Evolutionary conservation across 371 early-diverging fungal species (phyloP).

Genomic region (Apophysomyces trapeziformis): DNA sequence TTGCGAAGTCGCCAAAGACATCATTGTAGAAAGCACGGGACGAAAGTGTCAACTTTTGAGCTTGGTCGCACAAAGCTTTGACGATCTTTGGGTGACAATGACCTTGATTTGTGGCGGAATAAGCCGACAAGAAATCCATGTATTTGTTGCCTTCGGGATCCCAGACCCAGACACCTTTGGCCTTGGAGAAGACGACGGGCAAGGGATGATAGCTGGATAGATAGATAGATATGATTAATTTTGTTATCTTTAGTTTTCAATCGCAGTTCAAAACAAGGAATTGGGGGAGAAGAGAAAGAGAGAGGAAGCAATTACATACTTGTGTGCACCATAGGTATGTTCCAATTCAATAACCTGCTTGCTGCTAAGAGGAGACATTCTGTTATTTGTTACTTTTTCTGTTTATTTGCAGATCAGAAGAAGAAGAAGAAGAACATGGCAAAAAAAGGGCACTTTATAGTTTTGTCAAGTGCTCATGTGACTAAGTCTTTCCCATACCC

Average conservation of each 20-base stretch:
- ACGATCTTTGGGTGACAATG: slow-evolving; percentile 97
- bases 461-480: neutral
- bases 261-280: neutral
- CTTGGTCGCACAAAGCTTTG: slow-evolving; percentile 89
- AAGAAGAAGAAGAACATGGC: slow-evolving; percentile 5
- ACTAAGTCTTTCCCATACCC: neutral
- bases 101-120: slow-evolving; percentile 97
- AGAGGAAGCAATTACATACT: slow-evolving; percentile 10
- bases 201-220: slow-evolving; percentile 91
- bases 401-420: neutral
- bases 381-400: neutral
- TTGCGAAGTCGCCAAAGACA: slow-evolving; percentile 87
- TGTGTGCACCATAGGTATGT: slow-evolving; percentile 17
- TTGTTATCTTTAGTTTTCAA: neutral
- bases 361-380: slow-evolving; percentile 14
- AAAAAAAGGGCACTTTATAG: neutral
- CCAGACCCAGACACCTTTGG: slow-evolving; percentile 90
- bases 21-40: slow-evolving; percentile 98
- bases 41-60: slow-evolving; percentile 78
- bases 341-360: slow-evolving; percentile 16
- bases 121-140: slow-evolving; percentile 96
- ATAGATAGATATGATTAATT: neutral
- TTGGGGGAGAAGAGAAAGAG: too few relatives aligned
- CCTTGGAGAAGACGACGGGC: slow-evolving; percentile 92
- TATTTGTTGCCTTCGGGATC: slow-evolving; percentile 96